phyloP scores from a whole-genome alignment of 2,329 filamentous ascomycete genomes.

The Aureobasidium sp. region DNA sequence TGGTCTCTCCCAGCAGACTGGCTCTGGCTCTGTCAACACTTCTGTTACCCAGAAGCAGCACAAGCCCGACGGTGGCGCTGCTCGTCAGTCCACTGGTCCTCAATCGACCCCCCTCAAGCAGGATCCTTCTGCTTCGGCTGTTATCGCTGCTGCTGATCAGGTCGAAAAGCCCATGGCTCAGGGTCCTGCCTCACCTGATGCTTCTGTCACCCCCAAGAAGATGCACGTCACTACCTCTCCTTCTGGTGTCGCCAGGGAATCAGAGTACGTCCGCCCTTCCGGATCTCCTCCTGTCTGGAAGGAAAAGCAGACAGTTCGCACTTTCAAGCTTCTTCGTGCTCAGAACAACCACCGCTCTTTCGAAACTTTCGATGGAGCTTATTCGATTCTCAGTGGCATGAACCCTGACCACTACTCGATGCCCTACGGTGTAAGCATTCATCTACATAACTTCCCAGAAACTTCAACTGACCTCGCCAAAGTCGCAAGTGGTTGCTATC shows the following conservation, averaged over 20 bases:
- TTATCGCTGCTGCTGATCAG: background rate
- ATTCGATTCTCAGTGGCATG: slow-evolving; percentile 1
- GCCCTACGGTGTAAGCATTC: slow-evolving; percentile 5
- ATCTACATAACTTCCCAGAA: background rate
- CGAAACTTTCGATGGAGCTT: slow-evolving; percentile 26
- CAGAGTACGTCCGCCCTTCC: background rate
- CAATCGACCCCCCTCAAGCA: background rate
- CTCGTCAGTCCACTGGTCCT: background rate
- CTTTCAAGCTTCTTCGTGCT: background rate
- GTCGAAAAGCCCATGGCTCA: background rate
- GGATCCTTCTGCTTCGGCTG: background rate
- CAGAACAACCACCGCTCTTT: background rate
- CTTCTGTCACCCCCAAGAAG: background rate
- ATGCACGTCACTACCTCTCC: background rate
- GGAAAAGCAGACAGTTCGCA: background rate
- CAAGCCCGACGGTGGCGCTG: background rate
- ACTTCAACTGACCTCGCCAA: background rate
- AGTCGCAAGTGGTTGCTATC: slow-evolving; percentile 9
- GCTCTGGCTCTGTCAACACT: background rate
- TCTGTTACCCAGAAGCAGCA: background rate
- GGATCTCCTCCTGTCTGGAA: slow-evolving; percentile 4
- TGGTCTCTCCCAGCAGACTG: background rate
- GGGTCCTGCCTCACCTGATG: background rate
- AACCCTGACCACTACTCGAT: slow-evolving; percentile 9
- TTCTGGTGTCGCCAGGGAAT: background rate